A percentile compares a stretch with the other conserved stretches of the same genome.
Conservation (phyloP, 192 early-diverging fungal genomes). For the Entomortierella chlamydospora region DNA sequence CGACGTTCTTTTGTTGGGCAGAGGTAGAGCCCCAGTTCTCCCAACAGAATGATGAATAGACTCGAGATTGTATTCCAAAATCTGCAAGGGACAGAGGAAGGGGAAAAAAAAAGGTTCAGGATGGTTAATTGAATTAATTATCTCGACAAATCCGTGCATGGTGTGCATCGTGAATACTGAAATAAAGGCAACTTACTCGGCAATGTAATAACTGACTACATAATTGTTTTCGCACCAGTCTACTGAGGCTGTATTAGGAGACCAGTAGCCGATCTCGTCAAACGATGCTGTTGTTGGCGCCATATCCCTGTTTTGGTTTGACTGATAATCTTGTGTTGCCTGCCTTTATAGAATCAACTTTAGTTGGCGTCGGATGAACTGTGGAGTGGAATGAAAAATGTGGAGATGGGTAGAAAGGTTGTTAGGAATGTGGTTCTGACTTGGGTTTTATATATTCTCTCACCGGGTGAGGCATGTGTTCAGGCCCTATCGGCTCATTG, state of each 20-base stretch:
- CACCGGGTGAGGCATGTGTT: not conserved
- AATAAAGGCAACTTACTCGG: constrained; percentile 56
- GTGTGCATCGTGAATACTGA: no score
- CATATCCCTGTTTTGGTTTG: constrained; percentile 1
- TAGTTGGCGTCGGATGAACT: no score
- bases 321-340: not conserved
- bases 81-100: not conserved
- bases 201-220: constrained; percentile 60
- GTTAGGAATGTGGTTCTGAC: not conserved
- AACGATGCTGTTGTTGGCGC: constrained; percentile 47
- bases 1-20: constrained; percentile 58
- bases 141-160: no score
- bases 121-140: not conserved
- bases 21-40: constrained; percentile 66
- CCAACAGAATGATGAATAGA: constrained; percentile 67
- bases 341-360: not conserved
- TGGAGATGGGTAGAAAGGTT: not conserved
- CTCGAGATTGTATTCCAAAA: constrained; percentile 76
- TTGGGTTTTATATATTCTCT: not conserved
- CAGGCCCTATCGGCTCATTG: not conserved
- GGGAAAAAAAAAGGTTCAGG: not conserved
- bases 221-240: constrained; percentile 65
- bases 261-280: constrained; percentile 50
- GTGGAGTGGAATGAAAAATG: not conserved
- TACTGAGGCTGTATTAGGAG: constrained; percentile 50